These are phyloP conservation scores for Quercus mongolica DNA, from an alignment of 306 rosid species.

Conservation along the genomic window DNA sequence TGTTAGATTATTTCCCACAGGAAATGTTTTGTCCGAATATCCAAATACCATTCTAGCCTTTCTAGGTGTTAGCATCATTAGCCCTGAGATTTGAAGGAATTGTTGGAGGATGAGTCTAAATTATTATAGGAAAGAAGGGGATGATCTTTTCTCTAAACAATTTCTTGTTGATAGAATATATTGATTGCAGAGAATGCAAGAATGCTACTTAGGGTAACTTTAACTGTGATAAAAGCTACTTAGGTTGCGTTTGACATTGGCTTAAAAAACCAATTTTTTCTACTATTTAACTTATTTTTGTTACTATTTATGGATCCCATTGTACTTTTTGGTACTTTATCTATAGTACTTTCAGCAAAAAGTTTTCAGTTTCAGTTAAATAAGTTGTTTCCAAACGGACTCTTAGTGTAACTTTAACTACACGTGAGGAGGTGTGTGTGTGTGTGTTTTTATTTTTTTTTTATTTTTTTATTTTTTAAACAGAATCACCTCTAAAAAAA, in stretches of 20 bases:
- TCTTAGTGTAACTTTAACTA: too few species aligned
- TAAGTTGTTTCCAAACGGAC: too few species aligned
- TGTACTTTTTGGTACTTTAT: too few species aligned
- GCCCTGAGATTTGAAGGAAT: slow-evolving; percentile 7
- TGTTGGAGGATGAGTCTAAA: not conserved
- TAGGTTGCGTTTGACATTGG: too few species aligned
- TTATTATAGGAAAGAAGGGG: not conserved
- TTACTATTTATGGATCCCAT: accelerated
- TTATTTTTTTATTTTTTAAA: too few species aligned
- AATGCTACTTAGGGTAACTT: not conserved
- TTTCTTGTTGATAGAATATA: not conserved
- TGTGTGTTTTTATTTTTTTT: too few species aligned
- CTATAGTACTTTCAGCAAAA: accelerated
- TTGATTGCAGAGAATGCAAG: not conserved
- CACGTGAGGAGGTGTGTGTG: too few species aligned
- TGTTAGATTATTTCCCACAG: not conserved
- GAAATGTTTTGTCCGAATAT: not conserved
- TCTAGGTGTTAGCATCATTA: not conserved
- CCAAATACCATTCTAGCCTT: not conserved
- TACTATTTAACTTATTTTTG: too few species aligned
- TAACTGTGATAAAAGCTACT: too few species aligned
- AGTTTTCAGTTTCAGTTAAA: too few species aligned
- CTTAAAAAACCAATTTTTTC: accelerated
- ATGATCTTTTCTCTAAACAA: not conserved
- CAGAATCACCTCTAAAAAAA: too few species aligned